Evolutionary conservation across 441 rosid species (phyloP), one percentile per base, ranked within the genome.

Genomic region (Gossypium schwendimanii): DNA sequence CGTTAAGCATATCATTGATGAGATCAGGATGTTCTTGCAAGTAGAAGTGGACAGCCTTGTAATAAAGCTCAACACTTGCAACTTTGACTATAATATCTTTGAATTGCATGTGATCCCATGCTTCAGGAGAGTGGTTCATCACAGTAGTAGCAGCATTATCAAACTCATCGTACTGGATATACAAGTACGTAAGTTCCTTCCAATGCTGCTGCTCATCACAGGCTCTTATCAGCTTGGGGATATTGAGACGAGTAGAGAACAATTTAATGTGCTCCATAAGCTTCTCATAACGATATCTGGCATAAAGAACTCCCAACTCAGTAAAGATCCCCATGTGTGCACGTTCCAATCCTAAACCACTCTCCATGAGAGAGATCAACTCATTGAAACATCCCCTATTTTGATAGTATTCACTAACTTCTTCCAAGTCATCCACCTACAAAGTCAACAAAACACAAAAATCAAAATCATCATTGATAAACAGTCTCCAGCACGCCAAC

Each of bases 101-200:
- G 80, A 96, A 93, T 78, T 96, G 99, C 99, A 96, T 96, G 88
- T 93, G 97, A 72, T 96, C 99, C 99, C 99, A 96, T 21, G 99
- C 99, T 88, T 93, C 98, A 0, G 99, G 99, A 54, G 99, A 96
- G 83, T 96, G 99, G 76, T 93, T 96, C 99, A 96, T 96, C 71
- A 96, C 87, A 41, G 99, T 96, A 44, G 98, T 91, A 44, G 99
- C 99, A 73, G 99, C 98, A 85, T 96, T 96, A 72, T 96, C 98
- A 77, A 93, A 96, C 79, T 96, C 98, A 74, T 88, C 98, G 61
- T 96, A 96, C 47, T 88, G 97, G 69, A 96, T 91, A 78, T 96
- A 90, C 76, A 96, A 77, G 77, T 93, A 91, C 31, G 96, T 90
- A 66, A 96, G 96, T 78, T 96, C 97, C 84, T 82, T 87, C 98